Conservation (phyloP, 768 basidiomycete species). For the Neoboletus brunneissimus region DNA sequence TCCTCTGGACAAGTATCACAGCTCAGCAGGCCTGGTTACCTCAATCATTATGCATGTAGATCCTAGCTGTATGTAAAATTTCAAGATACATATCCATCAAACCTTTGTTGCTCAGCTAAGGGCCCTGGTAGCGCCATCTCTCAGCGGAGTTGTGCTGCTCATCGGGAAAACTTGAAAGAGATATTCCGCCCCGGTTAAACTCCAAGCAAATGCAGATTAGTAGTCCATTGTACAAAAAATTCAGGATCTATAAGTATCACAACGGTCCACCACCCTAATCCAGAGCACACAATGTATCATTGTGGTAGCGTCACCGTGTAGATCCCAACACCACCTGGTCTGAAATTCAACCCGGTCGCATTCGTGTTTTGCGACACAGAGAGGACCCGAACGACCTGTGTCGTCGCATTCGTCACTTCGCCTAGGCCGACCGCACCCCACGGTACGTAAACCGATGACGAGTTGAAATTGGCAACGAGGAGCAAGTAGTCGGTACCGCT, state of each 20-base stretch:
- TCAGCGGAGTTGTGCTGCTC: no score
- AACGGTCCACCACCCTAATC: no score
- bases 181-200: no score
- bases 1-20: no score
- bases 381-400: slow-evolving; percentile 18
- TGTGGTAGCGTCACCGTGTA: slow-evolving; percentile 14
- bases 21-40: no score
- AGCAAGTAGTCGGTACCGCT: slow-evolving; percentile 25
- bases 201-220: background rate
- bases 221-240: background rate
- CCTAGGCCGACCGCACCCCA: slow-evolving; percentile 21
- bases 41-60: no score
- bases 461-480: slow-evolving; percentile 15
- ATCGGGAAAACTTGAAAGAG: background rate
- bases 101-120: background rate
- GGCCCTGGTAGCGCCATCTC: no score
- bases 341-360: slow-evolving; percentile 20
- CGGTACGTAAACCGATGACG: slow-evolving; percentile 4
- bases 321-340: slow-evolving; percentile 20
- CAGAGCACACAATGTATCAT: background rate
- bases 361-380: slow-evolving; percentile 14
- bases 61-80: no score
- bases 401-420: slow-evolving; percentile 10
- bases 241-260: background rate
- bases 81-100: background rate